Percentiles rank a stretch among this genome's conserved stretches.
Evolutionary conservation across 2,329 filamentous ascomycete genomes (phyloP).

Genomic region (Aspergillus aculeatinus): DNA sequence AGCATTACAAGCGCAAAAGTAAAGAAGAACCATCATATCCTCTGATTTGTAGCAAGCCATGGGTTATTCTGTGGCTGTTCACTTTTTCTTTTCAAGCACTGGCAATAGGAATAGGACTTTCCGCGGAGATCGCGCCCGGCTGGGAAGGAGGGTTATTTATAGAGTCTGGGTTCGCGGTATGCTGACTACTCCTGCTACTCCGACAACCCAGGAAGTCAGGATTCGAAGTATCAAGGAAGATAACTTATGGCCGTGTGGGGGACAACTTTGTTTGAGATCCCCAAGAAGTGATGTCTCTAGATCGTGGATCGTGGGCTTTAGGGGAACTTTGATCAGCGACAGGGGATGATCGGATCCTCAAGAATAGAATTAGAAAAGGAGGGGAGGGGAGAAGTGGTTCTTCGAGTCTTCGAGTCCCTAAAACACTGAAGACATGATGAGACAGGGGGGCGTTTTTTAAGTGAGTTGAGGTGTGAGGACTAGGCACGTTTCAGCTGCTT

Average conservation of each 20-base stretch:
- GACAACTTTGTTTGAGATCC: neutral
- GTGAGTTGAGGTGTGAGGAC: neutral
- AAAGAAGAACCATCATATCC: too few relatives aligned
- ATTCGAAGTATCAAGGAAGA: neutral
- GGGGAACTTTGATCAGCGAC: neutral
- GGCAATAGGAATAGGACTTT: neutral
- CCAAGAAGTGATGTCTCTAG: neutral
- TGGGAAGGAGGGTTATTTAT: neutral
- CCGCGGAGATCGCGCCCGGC: neutral
- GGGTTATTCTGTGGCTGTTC: too few relatives aligned
- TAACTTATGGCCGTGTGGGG: neutral
- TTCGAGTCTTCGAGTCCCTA: neutral
- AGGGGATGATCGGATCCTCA: neutral
- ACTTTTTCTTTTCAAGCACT: too few relatives aligned
- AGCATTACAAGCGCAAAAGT: too few relatives aligned
- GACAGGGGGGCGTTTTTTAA: neutral
- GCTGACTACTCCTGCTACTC: neutral
- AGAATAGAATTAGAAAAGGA: neutral
- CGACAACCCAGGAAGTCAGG: neutral
- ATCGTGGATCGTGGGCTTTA: neutral
- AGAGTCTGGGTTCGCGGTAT: neutral
- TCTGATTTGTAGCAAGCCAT: too few relatives aligned
- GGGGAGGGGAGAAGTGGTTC: too few relatives aligned
- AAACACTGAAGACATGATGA: neutral
- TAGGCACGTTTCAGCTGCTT: conserved; percentile 8